phyloP scores from a whole-genome alignment of 371 early-diverging fungal species.

The Mortierella sp. region DNA sequence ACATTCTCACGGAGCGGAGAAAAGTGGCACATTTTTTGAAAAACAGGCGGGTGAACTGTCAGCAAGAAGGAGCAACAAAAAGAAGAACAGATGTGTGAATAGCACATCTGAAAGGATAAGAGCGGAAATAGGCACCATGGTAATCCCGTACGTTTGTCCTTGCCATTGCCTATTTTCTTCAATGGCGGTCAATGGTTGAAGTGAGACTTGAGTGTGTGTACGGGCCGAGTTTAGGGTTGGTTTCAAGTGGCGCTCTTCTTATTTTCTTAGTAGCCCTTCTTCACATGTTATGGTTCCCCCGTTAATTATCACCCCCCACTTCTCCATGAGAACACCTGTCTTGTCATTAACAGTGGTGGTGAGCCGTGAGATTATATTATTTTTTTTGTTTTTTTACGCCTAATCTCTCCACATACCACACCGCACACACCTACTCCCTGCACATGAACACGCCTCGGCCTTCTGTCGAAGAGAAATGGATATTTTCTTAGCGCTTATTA shows the following conservation, averaged over 20 bases:
- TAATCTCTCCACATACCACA: slow-evolving; percentile 5
- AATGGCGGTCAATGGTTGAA: background rate
- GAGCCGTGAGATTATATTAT: background rate
- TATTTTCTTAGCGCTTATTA: background rate
- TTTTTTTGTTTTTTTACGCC: background rate
- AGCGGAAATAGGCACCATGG: background rate
- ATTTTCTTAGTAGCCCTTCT: slow-evolving; percentile 5
- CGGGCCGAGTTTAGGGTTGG: slow-evolving; percentile 13
- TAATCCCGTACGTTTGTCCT: background rate
- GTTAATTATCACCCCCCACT: background rate
- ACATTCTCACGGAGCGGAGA: slow-evolving; percentile 64
- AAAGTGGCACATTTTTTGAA: too few relatives aligned
- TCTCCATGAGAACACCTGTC: background rate
- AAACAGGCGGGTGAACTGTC: too few relatives aligned
- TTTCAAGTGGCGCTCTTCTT: background rate
- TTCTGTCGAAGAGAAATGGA: too few relatives aligned
- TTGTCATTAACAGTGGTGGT: background rate
- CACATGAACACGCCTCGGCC: too few relatives aligned
- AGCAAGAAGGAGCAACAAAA: slow-evolving; percentile 22
- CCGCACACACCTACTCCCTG: background rate
- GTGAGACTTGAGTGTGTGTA: background rate
- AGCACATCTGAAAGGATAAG: background rate
- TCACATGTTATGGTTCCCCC: slow-evolving; percentile 11
- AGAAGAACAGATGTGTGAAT: background rate
- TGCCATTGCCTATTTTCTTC: background rate